phyloP scores from a whole-genome alignment of 306 rosid genomes.

The Canavalia gladiata region DNA sequence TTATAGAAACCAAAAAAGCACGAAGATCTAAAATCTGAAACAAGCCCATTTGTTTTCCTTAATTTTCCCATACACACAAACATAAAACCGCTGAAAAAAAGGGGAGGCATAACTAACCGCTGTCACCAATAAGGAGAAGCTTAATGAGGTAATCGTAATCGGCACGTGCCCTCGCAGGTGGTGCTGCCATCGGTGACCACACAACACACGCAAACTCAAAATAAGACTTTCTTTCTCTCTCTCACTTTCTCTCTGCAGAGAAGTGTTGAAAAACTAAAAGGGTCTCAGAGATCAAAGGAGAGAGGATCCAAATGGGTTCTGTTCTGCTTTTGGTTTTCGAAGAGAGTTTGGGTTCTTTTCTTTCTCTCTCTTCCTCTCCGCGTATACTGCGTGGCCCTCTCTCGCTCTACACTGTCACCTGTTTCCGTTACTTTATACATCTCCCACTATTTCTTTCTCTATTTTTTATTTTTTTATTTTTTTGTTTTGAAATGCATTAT shows the following conservation, averaged over 20 bases:
- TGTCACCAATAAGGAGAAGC: constrained; percentile 86
- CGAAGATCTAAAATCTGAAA: constrained; percentile 26
- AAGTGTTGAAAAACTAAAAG: neutral
- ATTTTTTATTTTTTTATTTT: too few species aligned
- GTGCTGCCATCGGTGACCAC: constrained; percentile 68
- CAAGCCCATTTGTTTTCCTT: neutral
- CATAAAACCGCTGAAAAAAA: neutral
- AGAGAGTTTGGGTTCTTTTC: neutral
- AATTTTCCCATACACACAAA: neutral
- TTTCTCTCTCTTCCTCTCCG: neutral
- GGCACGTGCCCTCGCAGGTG: constrained; percentile 78
- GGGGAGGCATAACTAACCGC: constrained; percentile 56
- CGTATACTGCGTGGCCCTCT: constrained; percentile 28
- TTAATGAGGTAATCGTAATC: constrained; percentile 83
- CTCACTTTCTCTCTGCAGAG: constrained; percentile 21
- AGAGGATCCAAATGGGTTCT: constrained; percentile 6
- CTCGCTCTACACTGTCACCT: constrained; percentile 12
- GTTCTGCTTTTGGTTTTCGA: neutral
- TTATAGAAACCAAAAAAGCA: constrained; percentile 14
- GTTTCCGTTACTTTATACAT: constrained; percentile 15
- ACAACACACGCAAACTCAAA: constrained; percentile 36
- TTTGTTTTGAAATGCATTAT: too few species aligned
- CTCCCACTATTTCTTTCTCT: neutral
- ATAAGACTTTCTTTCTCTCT: neutral
- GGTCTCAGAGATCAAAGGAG: constrained; percentile 17